These are phyloP conservation scores for Desmodesmus armatus DNA, from an alignment of 139 green algal genomes.

Conservation along the genomic window DNA sequence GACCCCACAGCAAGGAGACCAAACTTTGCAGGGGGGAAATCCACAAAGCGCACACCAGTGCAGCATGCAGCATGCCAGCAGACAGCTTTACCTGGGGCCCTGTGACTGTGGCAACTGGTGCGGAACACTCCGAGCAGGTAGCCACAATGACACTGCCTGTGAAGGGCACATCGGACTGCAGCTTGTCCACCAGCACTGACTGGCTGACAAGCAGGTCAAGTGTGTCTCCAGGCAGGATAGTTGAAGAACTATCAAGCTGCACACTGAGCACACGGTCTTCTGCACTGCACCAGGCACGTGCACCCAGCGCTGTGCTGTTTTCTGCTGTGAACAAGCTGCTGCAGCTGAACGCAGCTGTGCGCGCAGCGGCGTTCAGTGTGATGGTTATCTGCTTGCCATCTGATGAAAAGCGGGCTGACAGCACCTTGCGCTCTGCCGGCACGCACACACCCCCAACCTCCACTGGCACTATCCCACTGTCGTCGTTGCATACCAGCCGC, in stretches of 20 bases:
- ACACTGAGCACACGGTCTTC: background rate
- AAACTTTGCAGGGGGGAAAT: background rate
- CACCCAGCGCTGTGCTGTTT: background rate
- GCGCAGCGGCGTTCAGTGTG: background rate
- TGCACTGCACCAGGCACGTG: background rate
- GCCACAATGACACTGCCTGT: conserved; percentile 2
- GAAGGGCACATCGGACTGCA: background rate
- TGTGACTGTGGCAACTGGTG: background rate
- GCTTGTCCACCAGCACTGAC: background rate
- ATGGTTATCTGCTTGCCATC: background rate
- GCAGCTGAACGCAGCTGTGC: background rate
- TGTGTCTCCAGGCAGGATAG: background rate
- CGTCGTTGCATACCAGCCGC: background rate
- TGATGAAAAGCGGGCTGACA: background rate
- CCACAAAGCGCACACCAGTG: background rate
- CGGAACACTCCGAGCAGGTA: background rate
- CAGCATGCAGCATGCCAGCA: background rate
- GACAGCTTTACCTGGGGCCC: conserved; percentile 19
- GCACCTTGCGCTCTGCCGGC: background rate
- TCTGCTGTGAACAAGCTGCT: background rate
- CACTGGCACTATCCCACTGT: background rate
- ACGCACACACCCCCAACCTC: background rate
- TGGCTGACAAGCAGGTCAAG: background rate
- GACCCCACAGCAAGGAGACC: background rate
- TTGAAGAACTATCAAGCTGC: background rate